A percentile compares a stretch with the other conserved stretches of the same genome.
phyloP scores from a whole-genome alignment of 2,329 filamentous ascomycete species.

The Botrytis pseudocinerea region DNA sequence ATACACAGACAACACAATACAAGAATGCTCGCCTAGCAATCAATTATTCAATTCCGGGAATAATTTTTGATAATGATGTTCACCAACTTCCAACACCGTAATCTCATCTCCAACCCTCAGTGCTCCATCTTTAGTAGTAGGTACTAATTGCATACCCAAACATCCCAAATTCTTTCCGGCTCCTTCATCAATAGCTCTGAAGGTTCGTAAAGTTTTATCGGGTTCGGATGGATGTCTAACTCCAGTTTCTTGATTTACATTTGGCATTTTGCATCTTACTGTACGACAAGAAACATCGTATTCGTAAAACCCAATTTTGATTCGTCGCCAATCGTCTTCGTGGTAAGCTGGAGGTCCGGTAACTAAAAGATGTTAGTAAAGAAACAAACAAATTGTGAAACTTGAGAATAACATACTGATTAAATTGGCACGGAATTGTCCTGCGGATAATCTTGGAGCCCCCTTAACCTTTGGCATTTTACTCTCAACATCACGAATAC shows the following conservation, averaged over 20 bases:
- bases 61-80: constrained; percentile 22
- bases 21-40: background rate
- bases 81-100: constrained; percentile 25
- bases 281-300: constrained; percentile 65
- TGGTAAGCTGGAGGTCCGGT: constrained; percentile 63
- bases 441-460: constrained; percentile 56
- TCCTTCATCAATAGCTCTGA: constrained; percentile 61
- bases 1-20: constrained; percentile 7
- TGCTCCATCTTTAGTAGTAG: constrained; percentile 47
- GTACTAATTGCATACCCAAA: constrained; percentile 66
- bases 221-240: constrained; percentile 50
- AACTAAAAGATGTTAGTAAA: constrained; percentile 38
- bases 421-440: constrained; percentile 71
- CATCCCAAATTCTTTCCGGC: constrained; percentile 55
- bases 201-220: constrained; percentile 57
- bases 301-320: constrained; percentile 54
- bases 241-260: constrained; percentile 58
- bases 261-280: constrained; percentile 69
- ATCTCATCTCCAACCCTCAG: constrained; percentile 26
- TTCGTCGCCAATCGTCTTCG: constrained; percentile 68
- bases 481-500: constrained; percentile 60
- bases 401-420: constrained; percentile 44
- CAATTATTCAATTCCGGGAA: constrained; percentile 20
- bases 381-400: background rate
- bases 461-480: constrained; percentile 49